Evolutionary conservation across 1,139 yeast species (phyloP), one percentile per base, ranked within the genome.

Genomic region (Pichia sp.): DNA sequence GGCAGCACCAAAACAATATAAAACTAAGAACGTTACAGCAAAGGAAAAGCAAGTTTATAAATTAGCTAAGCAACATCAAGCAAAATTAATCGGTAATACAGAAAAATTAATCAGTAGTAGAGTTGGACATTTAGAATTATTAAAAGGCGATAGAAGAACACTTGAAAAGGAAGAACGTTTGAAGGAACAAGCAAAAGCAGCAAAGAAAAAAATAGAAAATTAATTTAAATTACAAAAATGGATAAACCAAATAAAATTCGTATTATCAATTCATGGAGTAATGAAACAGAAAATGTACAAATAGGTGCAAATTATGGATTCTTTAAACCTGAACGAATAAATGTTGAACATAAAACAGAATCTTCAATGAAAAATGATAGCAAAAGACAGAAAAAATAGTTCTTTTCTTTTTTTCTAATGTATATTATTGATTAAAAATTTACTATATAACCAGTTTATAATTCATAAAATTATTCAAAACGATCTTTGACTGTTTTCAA

Each of bases 101-200:
- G 98, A 92, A 65, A 87, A 79, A 66, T 72, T 87, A 52, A 79
- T 90, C 55, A 82, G 97, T 3, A 74, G 94, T 45, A 77, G 92
- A 63, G 97, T 90, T 4, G 98, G 98, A n/a, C 97, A 92, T 65
- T 73, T 92, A 58, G 98, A 92, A 66, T 63, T 92, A 42, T 69
- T 92, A 53, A 87, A 86, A 64, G 98, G 97, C 12, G 82, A 94
- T n/a, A 80, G 97, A 70, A 78, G 95, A 65, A 79, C 85, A 59
- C 55, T 86, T 16, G 95, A 85, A 60, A 82, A 74, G 62, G 63
- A 62, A 67, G 70, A 57, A 65, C 62, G 54, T 10, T 39, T 45
- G 25, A 47, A 43, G 33, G 30, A 38, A 22, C 36, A 48, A 44
- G 43, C 24, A 34, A 41, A n/a, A n/a, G n/a, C n/a, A n/a, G 38